These are phyloP conservation scores for Pyrenophora tritici-repentis DNA, from an alignment of 2,329 filamentous ascomycete species.

Conservation along the genomic window DNA sequence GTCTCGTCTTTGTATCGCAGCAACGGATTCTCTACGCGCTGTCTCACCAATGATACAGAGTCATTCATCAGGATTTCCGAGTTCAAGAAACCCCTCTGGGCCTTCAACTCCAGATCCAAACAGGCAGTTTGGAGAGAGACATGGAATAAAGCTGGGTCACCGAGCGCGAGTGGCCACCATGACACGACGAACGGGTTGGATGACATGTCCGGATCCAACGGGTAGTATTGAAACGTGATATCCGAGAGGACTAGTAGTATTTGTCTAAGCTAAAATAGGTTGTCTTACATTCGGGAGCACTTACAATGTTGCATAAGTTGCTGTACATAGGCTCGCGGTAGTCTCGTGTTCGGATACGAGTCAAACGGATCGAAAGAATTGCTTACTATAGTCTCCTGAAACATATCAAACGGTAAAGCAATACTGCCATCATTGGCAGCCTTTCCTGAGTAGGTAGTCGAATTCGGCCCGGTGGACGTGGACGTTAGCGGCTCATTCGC, in stretches of 20 bases:
- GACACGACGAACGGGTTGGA: slow-evolving; percentile 64
- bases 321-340: slow-evolving; percentile 58
- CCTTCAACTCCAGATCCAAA: slow-evolving; percentile 59
- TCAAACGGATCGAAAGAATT: slow-evolving; percentile 60
- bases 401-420: slow-evolving; percentile 6
- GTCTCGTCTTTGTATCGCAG: slow-evolving; percentile 61
- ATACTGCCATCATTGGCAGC: slow-evolving; percentile 1
- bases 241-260: slow-evolving; percentile 56
- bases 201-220: slow-evolving; percentile 57
- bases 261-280: no score
- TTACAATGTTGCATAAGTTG: slow-evolving; percentile 62
- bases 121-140: slow-evolving; percentile 64
- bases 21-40: slow-evolving; percentile 54
- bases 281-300: slow-evolving; percentile 20
- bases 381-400: slow-evolving; percentile 13
- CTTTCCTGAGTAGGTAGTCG: slow-evolving; percentile 2
- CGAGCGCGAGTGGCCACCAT: slow-evolving; percentile 64
- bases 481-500: slow-evolving; percentile 57
- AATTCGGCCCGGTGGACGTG: slow-evolving; percentile 26
- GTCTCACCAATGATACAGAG: slow-evolving; percentile 58
- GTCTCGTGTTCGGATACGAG: slow-evolving; percentile 59
- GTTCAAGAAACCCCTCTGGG: slow-evolving; percentile 58
- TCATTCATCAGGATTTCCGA: slow-evolving; percentile 64
- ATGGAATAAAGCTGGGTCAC: slow-evolving; percentile 62
- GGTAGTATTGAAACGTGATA: slow-evolving; percentile 66